Evolutionary conservation across 1,284 basidiomycete genomes (phyloP), one percentile per base, ranked within the genome.

Genomic region (Garcileccinum viscosum): DNA sequence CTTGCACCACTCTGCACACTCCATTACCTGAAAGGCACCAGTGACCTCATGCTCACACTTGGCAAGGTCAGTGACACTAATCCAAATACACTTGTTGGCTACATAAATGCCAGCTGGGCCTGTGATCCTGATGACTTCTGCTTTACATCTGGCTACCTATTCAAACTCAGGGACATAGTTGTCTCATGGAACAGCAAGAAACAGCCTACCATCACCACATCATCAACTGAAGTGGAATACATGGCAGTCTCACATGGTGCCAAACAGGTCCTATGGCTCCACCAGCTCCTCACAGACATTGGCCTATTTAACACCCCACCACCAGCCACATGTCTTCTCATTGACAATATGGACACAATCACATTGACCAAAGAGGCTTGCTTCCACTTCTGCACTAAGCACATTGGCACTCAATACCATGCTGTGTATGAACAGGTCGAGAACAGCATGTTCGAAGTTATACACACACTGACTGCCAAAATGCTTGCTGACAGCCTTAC

Each of bases 181-280:
- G 62, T 73, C 1, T 62, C 61, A 4, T 73, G 66, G 67, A 73
- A 67, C 33, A 67, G 67, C 47, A 72, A 73, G 11, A 72, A 71
- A 9, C 69, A 73, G 14, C 1, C 61, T 19, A 68, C 8, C 0
- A 42, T 71, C 0, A 12, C 50, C 0, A 24, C n/a, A 0, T 71
- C 66, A 3, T 69, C 61, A 1, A 58, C 50, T 0, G 58, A 73
- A 47, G 67, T 68, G 0, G 37, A 73, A 7, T 73, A 73, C 19
- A 53, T 73, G 6, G 63, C 71, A 0, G 6, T 64, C 1, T 15
- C n/a, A 8, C 66, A 72, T 1, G 5, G 60, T 1, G 30, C 70
- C 3, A 71, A 69, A 9, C 69, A 72, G 7, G 56, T 17, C 0
- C 14, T 69, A 0, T 70, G 69, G 65, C 38, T 60, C 4, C 6